Conservation (phyloP, 768 basidiomycete genomes). For the Clavulina sp. region DNA sequence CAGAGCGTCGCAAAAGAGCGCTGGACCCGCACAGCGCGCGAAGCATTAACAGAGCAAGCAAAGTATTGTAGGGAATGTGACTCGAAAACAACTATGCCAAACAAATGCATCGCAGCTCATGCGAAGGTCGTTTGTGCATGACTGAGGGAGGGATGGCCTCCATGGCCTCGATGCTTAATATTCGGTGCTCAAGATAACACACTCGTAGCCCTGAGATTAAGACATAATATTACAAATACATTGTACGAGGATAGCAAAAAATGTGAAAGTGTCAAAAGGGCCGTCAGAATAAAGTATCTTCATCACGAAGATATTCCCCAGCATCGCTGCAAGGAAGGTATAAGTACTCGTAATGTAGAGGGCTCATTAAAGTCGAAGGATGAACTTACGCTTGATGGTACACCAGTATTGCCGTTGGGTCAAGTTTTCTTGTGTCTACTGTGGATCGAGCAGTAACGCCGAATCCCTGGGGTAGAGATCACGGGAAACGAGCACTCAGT, state of each 20-base stretch:
- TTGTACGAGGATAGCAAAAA: neutral
- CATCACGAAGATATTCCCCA: conserved; percentile 94
- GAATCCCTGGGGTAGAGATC: conserved; percentile 49
- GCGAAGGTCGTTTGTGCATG: neutral
- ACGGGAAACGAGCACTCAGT: neutral
- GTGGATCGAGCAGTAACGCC: conserved; percentile 95
- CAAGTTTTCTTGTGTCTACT: conserved; percentile 87
- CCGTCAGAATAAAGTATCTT: conserved; percentile 31
- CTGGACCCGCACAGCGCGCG: too few relatives aligned
- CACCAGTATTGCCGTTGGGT: conserved; percentile 92
- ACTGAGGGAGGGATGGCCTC: neutral
- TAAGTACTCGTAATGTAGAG: conserved; percentile 6
- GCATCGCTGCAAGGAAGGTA: conserved; percentile 47
- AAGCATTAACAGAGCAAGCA: too few relatives aligned
- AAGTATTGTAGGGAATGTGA: too few relatives aligned
- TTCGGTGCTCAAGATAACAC: neutral
- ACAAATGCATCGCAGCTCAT: neutral
- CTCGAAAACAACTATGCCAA: too few relatives aligned
- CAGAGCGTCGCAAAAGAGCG: too few relatives aligned
- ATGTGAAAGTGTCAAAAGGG: neutral
- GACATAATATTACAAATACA: neutral
- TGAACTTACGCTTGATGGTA: conserved; percentile 85
- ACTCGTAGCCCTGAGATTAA: neutral
- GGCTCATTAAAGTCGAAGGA: neutral
- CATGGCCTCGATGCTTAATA: neutral